phyloP scores from a whole-genome alignment of 495 filamentous ascomycete genomes.

The Tuber magnatum region DNA sequence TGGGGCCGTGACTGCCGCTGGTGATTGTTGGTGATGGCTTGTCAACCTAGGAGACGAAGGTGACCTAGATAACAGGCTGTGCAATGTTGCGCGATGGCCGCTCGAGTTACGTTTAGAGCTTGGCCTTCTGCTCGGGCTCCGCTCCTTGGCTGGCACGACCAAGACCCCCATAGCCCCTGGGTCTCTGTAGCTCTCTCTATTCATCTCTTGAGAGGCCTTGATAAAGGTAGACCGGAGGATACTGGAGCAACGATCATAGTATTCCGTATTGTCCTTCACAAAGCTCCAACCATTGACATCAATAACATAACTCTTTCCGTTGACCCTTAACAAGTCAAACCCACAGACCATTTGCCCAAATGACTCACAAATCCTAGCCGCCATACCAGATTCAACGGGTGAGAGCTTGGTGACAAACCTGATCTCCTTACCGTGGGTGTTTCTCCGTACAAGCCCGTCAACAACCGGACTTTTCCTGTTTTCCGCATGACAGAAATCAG shows the following conservation, averaged over 20 bases:
- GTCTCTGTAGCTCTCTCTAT: slow-evolving; percentile 42
- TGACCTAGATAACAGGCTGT: slow-evolving; percentile 49
- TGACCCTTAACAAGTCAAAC: slow-evolving; percentile 85
- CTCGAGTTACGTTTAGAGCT: slow-evolving; percentile 21
- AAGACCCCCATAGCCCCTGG: slow-evolving; percentile 26
- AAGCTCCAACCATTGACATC: slow-evolving; percentile 99
- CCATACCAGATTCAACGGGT: slow-evolving; percentile 74
- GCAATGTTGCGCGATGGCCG: slow-evolving; percentile 45
- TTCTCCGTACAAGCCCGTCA: slow-evolving; percentile 88
- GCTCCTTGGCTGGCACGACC: slow-evolving; percentile 31
- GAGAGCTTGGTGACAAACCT: slow-evolving; percentile 83
- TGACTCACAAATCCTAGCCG: slow-evolving; percentile 77
- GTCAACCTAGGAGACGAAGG: slow-evolving; percentile 45
- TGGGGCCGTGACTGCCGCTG: slow-evolving; percentile 35
- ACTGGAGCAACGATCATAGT: slow-evolving; percentile 82
- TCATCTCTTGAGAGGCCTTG: slow-evolving; percentile 57
- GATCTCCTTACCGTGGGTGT: slow-evolving; percentile 94
- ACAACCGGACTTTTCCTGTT: slow-evolving; percentile 95
- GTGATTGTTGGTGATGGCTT: slow-evolving; percentile 45
- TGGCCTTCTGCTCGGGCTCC: slow-evolving; percentile 41
- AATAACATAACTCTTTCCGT: slow-evolving; percentile 89
- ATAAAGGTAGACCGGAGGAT: slow-evolving; percentile 84
- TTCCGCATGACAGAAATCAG: slow-evolving; percentile 90
- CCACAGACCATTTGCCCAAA: slow-evolving; percentile 96
- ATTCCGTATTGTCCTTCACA: slow-evolving; percentile 98